A percentile compares a stretch with the other conserved stretches of the same genome.
Evolutionary conservation across 2,329 filamentous ascomycete genomes (phyloP).

Genomic region (Fusarium chlamydosporum): DNA sequence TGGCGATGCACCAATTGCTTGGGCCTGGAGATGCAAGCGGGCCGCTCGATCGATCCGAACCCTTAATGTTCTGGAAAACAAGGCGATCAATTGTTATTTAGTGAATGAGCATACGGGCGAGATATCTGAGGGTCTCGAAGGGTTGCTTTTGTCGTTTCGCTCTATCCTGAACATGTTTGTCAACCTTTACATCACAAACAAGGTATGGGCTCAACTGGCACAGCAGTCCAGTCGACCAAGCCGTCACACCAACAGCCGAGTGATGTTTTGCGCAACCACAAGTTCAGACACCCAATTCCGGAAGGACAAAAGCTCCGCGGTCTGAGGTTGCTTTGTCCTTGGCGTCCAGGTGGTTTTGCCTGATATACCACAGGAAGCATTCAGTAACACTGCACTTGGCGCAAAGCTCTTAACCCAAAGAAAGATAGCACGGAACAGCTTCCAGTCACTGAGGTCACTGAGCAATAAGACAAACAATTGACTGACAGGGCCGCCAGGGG

Average conservation of each 20-base stretch:
- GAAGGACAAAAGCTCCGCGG: conserved; percentile 25
- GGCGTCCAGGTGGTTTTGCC: conserved; percentile 7
- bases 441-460: conserved; percentile 28
- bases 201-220: neutral
- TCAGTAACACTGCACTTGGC: conserved; percentile 13
- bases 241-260: conserved; percentile 14
- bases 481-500: conserved; percentile 42
- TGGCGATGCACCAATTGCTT: conserved; percentile 27
- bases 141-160: conserved; percentile 1
- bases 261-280: conserved; percentile 26
- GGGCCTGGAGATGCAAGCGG: conserved; percentile 34
- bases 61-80: conserved; percentile 32
- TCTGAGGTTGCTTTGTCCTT: conserved; percentile 17
- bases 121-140: conserved; percentile 1
- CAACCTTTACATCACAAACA: conserved; percentile 20
- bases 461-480: conserved; percentile 18
- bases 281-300: conserved; percentile 1
- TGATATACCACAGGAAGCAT: conserved; percentile 4
- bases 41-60: conserved; percentile 39
- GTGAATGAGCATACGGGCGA: conserved; percentile 10
- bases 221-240: conserved; percentile 11
- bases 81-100: conserved; percentile 2
- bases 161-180: conserved; percentile 5
- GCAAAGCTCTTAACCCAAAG: conserved; percentile 19
- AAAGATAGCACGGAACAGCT: conserved; percentile 17